Evolutionary conservation across 2,329 filamentous ascomycete species (phyloP).

Genomic region (Ploettnerulaceae sp.): DNA sequence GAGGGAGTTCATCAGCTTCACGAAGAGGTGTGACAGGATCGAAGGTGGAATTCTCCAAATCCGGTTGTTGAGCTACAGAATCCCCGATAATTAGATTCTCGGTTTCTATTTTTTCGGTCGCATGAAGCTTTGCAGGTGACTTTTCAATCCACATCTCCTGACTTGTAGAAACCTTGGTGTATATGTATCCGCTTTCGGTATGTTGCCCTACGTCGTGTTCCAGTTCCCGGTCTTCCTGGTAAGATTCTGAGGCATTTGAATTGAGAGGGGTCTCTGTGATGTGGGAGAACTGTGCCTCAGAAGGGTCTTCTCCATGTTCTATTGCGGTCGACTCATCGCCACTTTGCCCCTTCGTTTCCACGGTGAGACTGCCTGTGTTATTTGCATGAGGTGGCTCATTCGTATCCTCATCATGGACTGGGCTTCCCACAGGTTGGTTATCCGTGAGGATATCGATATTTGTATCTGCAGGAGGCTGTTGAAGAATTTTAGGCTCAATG

Average conservation of each 20-base stretch:
- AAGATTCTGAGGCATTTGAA: slow-evolving; percentile 18
- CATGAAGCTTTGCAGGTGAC: neutral
- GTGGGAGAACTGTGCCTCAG: slow-evolving; percentile 26
- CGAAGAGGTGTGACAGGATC: slow-evolving; percentile 2
- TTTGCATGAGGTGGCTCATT: neutral
- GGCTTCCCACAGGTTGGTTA: slow-evolving; percentile 17
- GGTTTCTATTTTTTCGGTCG: neutral
- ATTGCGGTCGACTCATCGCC: slow-evolving; percentile 17
- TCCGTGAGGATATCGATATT: neutral
- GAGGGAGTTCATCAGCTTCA: neutral
- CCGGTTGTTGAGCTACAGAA: neutral
- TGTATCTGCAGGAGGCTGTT: slow-evolving; percentile 32
- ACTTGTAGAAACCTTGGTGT: neutral
- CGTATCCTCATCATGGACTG: slow-evolving; percentile 8
- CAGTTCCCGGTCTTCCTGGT: slow-evolving; percentile 4
- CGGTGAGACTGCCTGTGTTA: neutral
- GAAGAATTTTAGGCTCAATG: slow-evolving; percentile 62
- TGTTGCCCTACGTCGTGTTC: neutral
- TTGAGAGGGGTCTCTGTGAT: slow-evolving; percentile 28
- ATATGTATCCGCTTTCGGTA: neutral
- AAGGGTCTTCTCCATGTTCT: slow-evolving; percentile 13
- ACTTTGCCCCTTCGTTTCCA: slow-evolving; percentile 15
- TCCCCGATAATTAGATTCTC: neutral
- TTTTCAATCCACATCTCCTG: neutral
- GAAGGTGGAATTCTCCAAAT: neutral